Base-by-base conservation (phyloP, 192 early-diverging fungal genomes). In the Coemansia sp. region DNA sequence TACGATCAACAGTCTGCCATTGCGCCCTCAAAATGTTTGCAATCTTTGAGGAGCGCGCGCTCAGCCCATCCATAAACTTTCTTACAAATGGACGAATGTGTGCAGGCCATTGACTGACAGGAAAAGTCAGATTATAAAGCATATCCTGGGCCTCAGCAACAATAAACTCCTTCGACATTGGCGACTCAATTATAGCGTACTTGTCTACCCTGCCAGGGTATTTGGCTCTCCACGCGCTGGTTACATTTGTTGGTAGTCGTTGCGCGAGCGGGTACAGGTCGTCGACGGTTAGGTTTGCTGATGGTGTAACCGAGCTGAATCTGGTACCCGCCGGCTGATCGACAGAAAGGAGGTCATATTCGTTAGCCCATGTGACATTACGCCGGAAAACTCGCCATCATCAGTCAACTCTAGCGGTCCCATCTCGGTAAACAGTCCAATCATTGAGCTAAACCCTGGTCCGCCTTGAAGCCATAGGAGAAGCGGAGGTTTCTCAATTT, bases 241-340 rank as follows among this genome's bases (percentile, higher is more conserved):
- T 31, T 1, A 63, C 63, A 11, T 72, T 21, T 9, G 56, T 31
- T 11, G 80, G 80, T 46, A 76, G 36, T 36, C 53, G 51, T 8
- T 39, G 63, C 6, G 80, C 76, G 22, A 73, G 24, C 6, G 75
- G 75, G 31, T 68, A 82, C 58, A 78, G 51, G 51, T 82, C 71
- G 56, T 77, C 73, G 8, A 82, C 60, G 14, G 80, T 70, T 50
- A 75, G 63, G 11, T 71, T 74, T 6, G 70, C 72, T 21, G 51
- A 50, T 7, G 78, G 78, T 24, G 62, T 50, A 10, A 84, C 74
- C 11, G 76, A 84, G 67, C 75, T 82, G 54, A 82, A 82, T 21
- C 93, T 91, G 10, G 88, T 88, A n/a, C 93, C 93, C 8, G 89
- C 90, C 8, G 93, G 93, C 62, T 91, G 90, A 70, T 94, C 93